Evolutionary conservation across 495 filamentous ascomycete species (phyloP), one percentile per base, ranked within the genome.

Genomic region (Aspergillus taichungensis): DNA sequence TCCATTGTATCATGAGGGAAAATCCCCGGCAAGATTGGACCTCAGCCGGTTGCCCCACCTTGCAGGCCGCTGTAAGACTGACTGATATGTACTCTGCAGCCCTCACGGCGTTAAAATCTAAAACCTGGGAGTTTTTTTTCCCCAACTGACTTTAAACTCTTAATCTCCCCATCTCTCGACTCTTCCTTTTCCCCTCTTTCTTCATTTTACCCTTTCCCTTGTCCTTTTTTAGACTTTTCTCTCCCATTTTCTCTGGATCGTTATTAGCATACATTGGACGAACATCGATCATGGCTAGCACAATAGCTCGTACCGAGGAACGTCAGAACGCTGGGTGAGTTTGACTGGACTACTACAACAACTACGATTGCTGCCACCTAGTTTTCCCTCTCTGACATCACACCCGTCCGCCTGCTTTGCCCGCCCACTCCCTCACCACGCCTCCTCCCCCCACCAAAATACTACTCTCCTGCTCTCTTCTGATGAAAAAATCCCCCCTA

Each of bases 281-380:
- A n/a, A n/a, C 45, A 46, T 52, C 39, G 58, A 70, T 60, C 34
- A 85, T 85, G 82, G 65, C 81, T 40, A 74, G 76, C 64, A 79
- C 79, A 33, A 71, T 83, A 59, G 74, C 80, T 52, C 75, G 79
- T 56, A 62, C 72, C 34, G 78, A 83, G 50, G 77, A 77, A 45
- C 69, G 74, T 52, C 66, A 71, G 45, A 76, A 69, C 63, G 74
- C 78, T 70, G 79, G 79, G 83, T 87, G 64, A 77, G 82, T 82
- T 34, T 43, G 50, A 51, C 52, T 53, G 28, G 52, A 44, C 51
- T 40, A 45, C 37, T 57, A 24, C 18, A 2, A 4, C 18, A 1
- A 24, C 18, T 4, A 24, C 18, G 2, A 24, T 24, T 24, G 18
- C 18, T 24, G 18, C 18, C 18, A 24, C 18, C 18, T 24, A 24